phyloP scores from a whole-genome alignment of 1,139 yeast species.

The Suhomyces atakaporum region DNA sequence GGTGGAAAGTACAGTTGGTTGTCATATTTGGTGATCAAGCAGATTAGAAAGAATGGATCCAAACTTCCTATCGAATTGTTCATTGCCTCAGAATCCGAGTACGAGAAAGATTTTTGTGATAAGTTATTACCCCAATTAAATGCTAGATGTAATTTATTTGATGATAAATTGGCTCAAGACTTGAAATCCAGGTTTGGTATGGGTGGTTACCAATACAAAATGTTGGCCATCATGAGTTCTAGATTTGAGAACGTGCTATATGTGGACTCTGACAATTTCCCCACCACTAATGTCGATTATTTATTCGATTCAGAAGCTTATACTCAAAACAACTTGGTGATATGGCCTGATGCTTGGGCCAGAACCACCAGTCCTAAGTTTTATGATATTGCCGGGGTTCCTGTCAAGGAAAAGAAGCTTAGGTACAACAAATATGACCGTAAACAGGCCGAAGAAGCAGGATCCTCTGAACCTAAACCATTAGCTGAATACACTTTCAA shows the following conservation, averaged over 20 bases:
- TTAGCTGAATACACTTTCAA: slow-evolving; percentile 34
- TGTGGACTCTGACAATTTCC: slow-evolving; percentile 70
- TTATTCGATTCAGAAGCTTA: slow-evolving; percentile 47
- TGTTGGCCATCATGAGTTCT: slow-evolving; percentile 60
- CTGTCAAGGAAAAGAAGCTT: slow-evolving; percentile 41
- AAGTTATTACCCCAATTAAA: slow-evolving; percentile 49
- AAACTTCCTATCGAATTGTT: slow-evolving; percentile 48
- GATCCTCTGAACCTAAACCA: slow-evolving; percentile 26
- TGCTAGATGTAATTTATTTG: slow-evolving; percentile 56
- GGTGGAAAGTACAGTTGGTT: slow-evolving; percentile 50
- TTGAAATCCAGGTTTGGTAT: slow-evolving; percentile 36
- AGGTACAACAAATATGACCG: slow-evolving; percentile 37
- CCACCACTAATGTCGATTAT: slow-evolving; percentile 54
- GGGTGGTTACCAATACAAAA: slow-evolving; percentile 63
- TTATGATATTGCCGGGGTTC: slow-evolving; percentile 44
- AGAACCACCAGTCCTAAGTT: slow-evolving; percentile 50
- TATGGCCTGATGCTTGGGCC: slow-evolving; percentile 59
- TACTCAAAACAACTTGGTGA: slow-evolving; percentile 41
- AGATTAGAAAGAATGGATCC: slow-evolving; percentile 42
- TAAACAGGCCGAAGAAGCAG: slow-evolving; percentile 24
- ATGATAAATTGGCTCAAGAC: slow-evolving; percentile 27
- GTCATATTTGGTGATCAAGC: slow-evolving; percentile 45
- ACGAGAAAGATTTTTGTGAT: slow-evolving; percentile 56
- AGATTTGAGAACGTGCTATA: slow-evolving; percentile 60
- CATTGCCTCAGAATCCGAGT: slow-evolving; percentile 51